Percentiles rank a stretch among this genome's conserved stretches.
Conservation (phyloP, 2,329 filamentous ascomycete species). For the Dactylellina haptotyla region DNA sequence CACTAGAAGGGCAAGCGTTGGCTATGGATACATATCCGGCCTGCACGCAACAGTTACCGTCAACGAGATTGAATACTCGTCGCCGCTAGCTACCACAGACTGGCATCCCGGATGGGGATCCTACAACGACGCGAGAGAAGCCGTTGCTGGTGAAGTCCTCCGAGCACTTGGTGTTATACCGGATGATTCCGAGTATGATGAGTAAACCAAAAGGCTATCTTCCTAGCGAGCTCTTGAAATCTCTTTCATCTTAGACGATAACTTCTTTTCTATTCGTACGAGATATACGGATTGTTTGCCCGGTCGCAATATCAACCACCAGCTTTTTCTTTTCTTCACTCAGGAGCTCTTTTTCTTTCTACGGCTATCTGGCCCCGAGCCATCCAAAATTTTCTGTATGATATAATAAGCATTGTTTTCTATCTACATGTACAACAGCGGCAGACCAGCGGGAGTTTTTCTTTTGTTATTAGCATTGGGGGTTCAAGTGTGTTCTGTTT, state of each 20-base stretch:
- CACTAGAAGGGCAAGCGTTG: slow-evolving; percentile 33
- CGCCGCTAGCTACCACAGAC: slow-evolving; percentile 41
- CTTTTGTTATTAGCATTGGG: slow-evolving; percentile 28
- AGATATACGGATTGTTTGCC: slow-evolving; percentile 4
- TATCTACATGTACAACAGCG: slow-evolving; percentile 15
- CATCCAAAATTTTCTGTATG: no score
- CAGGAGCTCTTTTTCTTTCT: not conserved
- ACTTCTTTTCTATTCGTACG: not conserved
- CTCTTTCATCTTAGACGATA: not conserved
- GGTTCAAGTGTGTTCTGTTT: slow-evolving; percentile 5
- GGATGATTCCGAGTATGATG: slow-evolving; percentile 50
- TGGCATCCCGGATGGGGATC: slow-evolving; percentile 53
- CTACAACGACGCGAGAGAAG: slow-evolving; percentile 51
- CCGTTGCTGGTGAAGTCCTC: slow-evolving; percentile 49
- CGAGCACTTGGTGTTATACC: slow-evolving; percentile 43
- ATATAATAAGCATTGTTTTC: no score
- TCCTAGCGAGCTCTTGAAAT: not conserved
- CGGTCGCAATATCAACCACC: slow-evolving; percentile 11
- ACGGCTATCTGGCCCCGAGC: not conserved
- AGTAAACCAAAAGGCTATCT: slow-evolving; percentile 1
- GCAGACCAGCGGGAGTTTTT: slow-evolving; percentile 34
- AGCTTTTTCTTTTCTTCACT: slow-evolving; percentile 1
- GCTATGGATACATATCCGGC: slow-evolving; percentile 40
- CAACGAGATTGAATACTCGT: slow-evolving; percentile 52
- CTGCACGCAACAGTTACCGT: slow-evolving; percentile 50